A percentile compares a stretch with the other conserved stretches of the same genome.
These are phyloP conservation scores for Ceratobasidium sp. DNA, from an alignment of 1,284 basidiomycete genomes.

Conservation along the genomic window DNA sequence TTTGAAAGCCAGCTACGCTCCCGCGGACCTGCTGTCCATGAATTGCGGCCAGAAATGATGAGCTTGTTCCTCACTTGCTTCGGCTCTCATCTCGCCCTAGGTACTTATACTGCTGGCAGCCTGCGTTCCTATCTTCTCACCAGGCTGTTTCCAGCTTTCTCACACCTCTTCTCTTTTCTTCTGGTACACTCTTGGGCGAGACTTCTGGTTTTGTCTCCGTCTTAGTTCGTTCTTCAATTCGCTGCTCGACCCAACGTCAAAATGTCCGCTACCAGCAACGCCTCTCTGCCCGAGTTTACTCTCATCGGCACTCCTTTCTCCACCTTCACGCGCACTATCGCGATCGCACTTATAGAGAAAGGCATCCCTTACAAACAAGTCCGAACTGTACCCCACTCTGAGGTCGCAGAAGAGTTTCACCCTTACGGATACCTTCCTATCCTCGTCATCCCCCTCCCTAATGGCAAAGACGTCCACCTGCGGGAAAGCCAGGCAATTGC, in stretches of 20 bases:
- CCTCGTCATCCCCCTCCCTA: slow-evolving; percentile 42
- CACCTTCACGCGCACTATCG: slow-evolving; percentile 44
- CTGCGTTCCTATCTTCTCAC: slow-evolving; percentile 25
- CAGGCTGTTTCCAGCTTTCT: slow-evolving; percentile 31
- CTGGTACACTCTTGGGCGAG: background rate
- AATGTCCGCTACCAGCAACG: slow-evolving; percentile 27
- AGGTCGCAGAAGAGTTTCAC: slow-evolving; percentile 40
- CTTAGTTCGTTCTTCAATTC: slow-evolving; percentile 14
- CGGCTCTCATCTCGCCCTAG: slow-evolving; percentile 35
- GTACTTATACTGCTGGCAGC: slow-evolving; percentile 30
- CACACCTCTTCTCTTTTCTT: background rate
- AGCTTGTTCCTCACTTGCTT: slow-evolving; percentile 43
- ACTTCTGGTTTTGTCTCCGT: slow-evolving; percentile 13
- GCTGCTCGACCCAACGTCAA: background rate
- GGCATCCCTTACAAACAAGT: slow-evolving; percentile 42
- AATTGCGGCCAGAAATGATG: slow-evolving; percentile 30
- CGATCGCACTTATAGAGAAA: slow-evolving; percentile 44
- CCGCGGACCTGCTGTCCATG: slow-evolving; percentile 16
- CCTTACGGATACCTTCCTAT: slow-evolving; percentile 44
- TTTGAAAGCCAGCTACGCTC: background rate
- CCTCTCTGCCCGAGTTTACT: slow-evolving; percentile 42
- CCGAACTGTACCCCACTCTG: slow-evolving; percentile 37
- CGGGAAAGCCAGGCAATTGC: slow-evolving; percentile 46
- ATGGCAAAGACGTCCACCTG: slow-evolving; percentile 37
- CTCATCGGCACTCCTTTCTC: slow-evolving; percentile 46